Evolutionary conservation across 192 early-diverging fungal genomes (phyloP), one percentile per base, ranked within the genome.

Genomic region (Spinellus fusiger): DNA sequence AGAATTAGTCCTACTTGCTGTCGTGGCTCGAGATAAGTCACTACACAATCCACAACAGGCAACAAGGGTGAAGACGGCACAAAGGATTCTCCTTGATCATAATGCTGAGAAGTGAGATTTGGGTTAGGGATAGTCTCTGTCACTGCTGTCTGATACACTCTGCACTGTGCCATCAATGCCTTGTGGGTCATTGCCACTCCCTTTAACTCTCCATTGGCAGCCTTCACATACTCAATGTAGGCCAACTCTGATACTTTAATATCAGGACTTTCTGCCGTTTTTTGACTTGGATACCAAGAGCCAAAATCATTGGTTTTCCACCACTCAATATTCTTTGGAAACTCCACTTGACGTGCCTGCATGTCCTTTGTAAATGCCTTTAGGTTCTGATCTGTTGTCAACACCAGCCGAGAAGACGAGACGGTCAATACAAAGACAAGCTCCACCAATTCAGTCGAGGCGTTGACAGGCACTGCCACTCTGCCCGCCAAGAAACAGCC

Each of bases 221-320:
- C 85, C 60, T 92, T 94, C 61, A 86, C 87, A 58, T 89, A 93
- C 70, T 92, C 91, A 35, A 94, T 84, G 55, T 92, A 93, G 6
- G 92, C 92, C 23, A 89, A 67, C 29, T 93, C 91, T 12, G 80
- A 68, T 3, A 70, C 44, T 4, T 71, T 64, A 44, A 81, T 79
- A 16, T 68, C 59, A 5, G 73, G 72, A 69, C 80, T 76, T 6
- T 82, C 80, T n/a, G 27, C 28, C 1, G 23, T 18, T 10, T 78
- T 81, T 49, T 81, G 80, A n/a, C 71, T 73, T 29, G 68, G 81
- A 69, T 76, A 79, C 66, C 70, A 85, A 8, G 74, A 77, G 1
- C 89, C 88, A 49, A 89, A 73, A n/a, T 89, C 83, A 51, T 88
- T 88, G 1, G 91, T 93, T 54, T 90, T 89, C 83, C 86, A 90